Conservation (phyloP, 176 grass and related monocot species). For the Oryza glaberrima region DNA sequence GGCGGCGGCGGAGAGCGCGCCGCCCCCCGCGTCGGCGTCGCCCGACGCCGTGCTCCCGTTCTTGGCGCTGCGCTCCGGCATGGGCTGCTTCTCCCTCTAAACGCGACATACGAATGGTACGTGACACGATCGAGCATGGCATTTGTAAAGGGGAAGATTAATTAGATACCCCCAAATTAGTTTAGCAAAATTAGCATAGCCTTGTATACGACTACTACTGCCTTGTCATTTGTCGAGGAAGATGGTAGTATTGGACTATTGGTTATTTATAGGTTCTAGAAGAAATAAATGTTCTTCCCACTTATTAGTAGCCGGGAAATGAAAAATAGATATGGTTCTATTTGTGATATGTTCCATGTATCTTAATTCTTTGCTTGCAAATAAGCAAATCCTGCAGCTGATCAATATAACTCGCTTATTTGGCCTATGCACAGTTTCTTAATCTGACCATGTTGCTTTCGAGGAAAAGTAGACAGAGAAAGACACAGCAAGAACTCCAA, state of each 20-base stretch:
- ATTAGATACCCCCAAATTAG: not conserved
- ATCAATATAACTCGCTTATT: not conserved
- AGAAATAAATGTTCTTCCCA: not conserved
- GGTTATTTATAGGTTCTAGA: conserved; percentile 1
- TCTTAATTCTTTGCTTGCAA: not conserved
- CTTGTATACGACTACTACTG: not conserved
- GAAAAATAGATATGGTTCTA: not conserved
- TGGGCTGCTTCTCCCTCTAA: conserved; percentile 70
- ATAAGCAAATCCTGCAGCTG: not conserved
- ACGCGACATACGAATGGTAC: not conserved
- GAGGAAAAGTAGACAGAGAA: conserved; percentile 19
- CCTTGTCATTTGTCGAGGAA: not conserved
- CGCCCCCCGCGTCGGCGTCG: not conserved
- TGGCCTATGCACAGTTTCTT: not conserved
- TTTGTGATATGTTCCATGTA: not conserved
- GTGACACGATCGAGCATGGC: not conserved
- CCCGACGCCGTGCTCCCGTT: conserved; percentile 28
- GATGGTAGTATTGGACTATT: not conserved
- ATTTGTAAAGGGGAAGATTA: not conserved
- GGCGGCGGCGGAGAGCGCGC: not conserved
- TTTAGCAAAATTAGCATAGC: conserved; percentile 10
- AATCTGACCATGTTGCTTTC: conserved; percentile 34
- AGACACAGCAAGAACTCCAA: not conserved
- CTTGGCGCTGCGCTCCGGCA: conserved; percentile 38
- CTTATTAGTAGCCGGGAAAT: conserved; percentile 1